A percentile compares a stretch with the other conserved stretches of the same genome.
phyloP scores from a whole-genome alignment of 768 basidiomycete species.

The Artomyces pyxidatus region DNA sequence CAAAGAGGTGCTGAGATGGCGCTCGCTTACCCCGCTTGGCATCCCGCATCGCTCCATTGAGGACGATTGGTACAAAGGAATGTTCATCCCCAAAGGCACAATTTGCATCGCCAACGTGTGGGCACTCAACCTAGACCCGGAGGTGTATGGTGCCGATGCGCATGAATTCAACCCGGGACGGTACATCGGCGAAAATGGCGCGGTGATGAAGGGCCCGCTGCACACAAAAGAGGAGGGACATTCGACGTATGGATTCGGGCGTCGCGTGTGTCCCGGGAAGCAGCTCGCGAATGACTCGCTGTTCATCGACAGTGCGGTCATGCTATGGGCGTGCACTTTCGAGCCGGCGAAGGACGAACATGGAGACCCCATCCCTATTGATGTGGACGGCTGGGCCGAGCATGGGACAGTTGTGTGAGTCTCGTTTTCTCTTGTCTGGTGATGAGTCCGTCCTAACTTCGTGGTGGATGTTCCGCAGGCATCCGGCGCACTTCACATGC shows the following conservation, averaged over 20 bases:
- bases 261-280: slow-evolving; percentile 14
- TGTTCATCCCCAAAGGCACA: slow-evolving; percentile 28
- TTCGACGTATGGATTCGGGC: slow-evolving; percentile 11
- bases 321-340: slow-evolving; percentile 14
- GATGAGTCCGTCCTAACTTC: too few relatives aligned
- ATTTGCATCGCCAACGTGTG: slow-evolving; percentile 22
- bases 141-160: slow-evolving; percentile 9
- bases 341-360: slow-evolving; percentile 1
- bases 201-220: background rate
- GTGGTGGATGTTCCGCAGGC: too few relatives aligned
- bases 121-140: slow-evolving; percentile 2
- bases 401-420: slow-evolving; percentile 9
- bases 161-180: slow-evolving; percentile 15
- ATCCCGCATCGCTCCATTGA: slow-evolving; percentile 2
- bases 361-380: slow-evolving; percentile 3
- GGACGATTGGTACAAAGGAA: slow-evolving; percentile 23
- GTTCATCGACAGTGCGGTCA: slow-evolving; percentile 12
- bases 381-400: slow-evolving; percentile 1
- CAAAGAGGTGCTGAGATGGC: slow-evolving; percentile 8
- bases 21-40: background rate
- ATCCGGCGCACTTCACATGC: too few relatives aligned
- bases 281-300: slow-evolving; percentile 11
- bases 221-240: slow-evolving; percentile 6
- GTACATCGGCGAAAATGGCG: slow-evolving; percentile 2
- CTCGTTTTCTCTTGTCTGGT: background rate